Evolutionary conservation across 495 filamentous ascomycete species (phyloP).

Genomic region (Aspergillus hancockii): DNA sequence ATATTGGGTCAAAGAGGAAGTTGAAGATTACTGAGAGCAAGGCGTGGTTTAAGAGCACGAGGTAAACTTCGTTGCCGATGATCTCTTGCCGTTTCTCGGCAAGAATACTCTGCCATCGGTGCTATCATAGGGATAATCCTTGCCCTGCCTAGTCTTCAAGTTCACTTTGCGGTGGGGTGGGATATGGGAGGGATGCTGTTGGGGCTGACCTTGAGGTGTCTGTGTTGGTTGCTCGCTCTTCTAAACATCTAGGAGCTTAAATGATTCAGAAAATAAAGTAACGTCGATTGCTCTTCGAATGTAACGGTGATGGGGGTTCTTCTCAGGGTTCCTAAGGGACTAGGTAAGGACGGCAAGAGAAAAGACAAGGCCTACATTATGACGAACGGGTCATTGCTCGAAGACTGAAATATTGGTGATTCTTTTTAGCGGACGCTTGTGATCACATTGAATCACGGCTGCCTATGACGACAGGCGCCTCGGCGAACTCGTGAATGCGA

Average conservation of each 20-base stretch:
- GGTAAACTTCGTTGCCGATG: not conserved
- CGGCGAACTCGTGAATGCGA: not conserved
- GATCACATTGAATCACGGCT: constrained; percentile 16
- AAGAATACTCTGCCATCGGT: not conserved
- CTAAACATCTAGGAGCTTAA: not conserved
- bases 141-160: not conserved
- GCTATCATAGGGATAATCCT: not conserved
- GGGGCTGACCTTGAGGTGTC: not conserved
- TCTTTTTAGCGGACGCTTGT: constrained; percentile 1
- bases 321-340: not conserved
- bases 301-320: too few relatives aligned
- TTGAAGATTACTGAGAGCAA: not conserved
- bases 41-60: not conserved
- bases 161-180: not conserved
- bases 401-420: not conserved
- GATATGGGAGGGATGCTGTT: not conserved
- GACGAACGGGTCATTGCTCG: not conserved
- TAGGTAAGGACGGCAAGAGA: not conserved
- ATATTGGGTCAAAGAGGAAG: not conserved
- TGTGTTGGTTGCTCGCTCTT: not conserved
- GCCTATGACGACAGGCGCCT: constrained; percentile 24
- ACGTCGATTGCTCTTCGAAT: too few relatives aligned
- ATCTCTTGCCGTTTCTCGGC: not conserved
- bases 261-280: too few relatives aligned
- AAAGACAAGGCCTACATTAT: not conserved